A percentile compares a stretch with the other conserved stretches of the same genome.
These are phyloP conservation scores for Eucalyptus cloeziana DNA, from an alignment of 345 rosid species.

Conservation along the genomic window DNA sequence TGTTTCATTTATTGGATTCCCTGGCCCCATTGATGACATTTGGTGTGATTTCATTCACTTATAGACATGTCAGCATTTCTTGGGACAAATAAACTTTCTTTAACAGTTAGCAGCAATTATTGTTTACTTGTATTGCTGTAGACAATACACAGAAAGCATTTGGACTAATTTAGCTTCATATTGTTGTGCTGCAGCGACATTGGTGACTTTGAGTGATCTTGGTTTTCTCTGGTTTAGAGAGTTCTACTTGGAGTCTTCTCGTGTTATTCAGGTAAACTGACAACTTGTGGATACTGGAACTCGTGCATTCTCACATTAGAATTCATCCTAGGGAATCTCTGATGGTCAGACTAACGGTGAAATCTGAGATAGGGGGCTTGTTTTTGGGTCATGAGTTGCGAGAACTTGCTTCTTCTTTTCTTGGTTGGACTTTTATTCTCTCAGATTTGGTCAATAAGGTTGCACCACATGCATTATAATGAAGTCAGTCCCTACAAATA, in stretches of 20 bases:
- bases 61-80: not conserved
- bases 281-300: not conserved
- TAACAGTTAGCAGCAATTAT: not conserved
- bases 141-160: not conserved
- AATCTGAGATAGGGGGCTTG: not conserved
- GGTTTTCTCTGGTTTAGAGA: constrained; percentile 99
- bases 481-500: not conserved
- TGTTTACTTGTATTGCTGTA: not conserved
- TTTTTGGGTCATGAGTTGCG: not conserved
- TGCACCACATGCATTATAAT: not conserved
- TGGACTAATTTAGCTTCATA: not conserved
- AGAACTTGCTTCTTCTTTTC: not conserved
- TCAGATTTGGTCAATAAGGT: not conserved
- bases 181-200: constrained; percentile 52
- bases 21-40: not conserved
- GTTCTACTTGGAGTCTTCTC: constrained; percentile 98
- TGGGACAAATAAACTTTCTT: not conserved
- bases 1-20: not conserved
- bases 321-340: not conserved
- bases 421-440: not conserved
- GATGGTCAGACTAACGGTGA: not conserved
- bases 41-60: not conserved
- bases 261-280: constrained; percentile 83
- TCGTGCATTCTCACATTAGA: not conserved
- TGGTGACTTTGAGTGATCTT: constrained; percentile 78